A percentile compares a stretch with the other conserved stretches of the same genome.
phyloP scores from a whole-genome alignment of 2,329 filamentous ascomycete species.

The Monascus ruber region DNA sequence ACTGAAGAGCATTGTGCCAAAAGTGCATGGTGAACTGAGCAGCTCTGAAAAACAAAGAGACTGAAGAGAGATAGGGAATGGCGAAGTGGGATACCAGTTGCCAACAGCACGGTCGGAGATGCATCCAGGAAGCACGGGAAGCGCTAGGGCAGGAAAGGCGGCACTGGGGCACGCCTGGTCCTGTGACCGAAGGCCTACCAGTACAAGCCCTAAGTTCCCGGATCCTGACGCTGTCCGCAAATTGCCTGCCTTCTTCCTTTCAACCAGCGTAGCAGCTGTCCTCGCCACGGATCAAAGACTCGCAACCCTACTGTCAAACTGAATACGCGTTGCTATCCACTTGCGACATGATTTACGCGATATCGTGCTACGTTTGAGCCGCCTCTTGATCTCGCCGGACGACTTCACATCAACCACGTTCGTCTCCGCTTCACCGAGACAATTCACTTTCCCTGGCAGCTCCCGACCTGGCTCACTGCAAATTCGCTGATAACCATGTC shows the following conservation, averaged over 20 bases:
- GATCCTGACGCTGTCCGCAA: conserved; percentile 2
- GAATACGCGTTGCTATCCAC: no score
- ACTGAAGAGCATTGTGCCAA: conserved; percentile 22
- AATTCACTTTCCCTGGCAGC: no score
- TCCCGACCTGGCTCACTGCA: no score
- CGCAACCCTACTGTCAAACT: no score
- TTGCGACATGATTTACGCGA: no score
- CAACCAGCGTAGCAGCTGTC: neutral
- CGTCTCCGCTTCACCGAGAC: conserved; percentile 10
- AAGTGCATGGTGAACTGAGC: conserved; percentile 23
- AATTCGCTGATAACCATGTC: no score
- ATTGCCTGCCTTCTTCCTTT: conserved; percentile 1
- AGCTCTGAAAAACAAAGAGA: conserved; percentile 3
- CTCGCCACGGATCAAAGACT: conserved; percentile 1
- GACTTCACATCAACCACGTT: conserved; percentile 6
- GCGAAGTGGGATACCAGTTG: no score
- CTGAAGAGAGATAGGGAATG: conserved; percentile 2
- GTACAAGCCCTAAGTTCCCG: conserved; percentile 29
- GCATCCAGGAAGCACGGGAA: conserved; percentile 5
- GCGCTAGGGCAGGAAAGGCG: conserved; percentile 11
- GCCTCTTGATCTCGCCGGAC: conserved; percentile 6
- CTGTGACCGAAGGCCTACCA: conserved; percentile 16
- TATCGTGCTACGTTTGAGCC: no score
- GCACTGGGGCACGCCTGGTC: conserved; percentile 17
- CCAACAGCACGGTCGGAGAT: no score